phyloP scores from a whole-genome alignment of 257 asterid genomes.

The Knoxia roxburghii region DNA sequence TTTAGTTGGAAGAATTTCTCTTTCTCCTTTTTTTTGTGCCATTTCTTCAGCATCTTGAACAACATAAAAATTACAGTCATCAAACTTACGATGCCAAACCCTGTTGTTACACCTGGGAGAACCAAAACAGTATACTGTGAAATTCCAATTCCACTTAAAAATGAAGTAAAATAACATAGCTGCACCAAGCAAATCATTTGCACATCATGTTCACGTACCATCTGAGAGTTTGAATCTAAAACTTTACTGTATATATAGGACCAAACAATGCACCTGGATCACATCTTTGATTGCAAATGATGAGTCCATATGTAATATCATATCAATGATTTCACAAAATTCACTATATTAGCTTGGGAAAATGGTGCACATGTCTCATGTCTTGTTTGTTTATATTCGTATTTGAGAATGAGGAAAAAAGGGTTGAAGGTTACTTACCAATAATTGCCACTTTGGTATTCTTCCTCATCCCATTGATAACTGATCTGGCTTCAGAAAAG shows the following conservation, averaged over 20 bases:
- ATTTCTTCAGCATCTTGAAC: constrained; percentile 14
- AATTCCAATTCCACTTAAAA: not conserved
- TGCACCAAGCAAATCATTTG: not conserved
- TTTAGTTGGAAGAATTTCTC: constrained; percentile 20
- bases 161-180: too few species aligned
- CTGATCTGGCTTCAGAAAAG: not conserved
- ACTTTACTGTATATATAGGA: too few species aligned
- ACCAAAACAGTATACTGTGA: not conserved
- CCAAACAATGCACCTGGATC: too few species aligned
- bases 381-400: too few species aligned
- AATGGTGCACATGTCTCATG: not conserved
- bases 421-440: not conserved
- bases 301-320: not conserved
- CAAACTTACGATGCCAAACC: constrained; percentile 4
- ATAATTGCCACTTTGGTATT: not conserved
- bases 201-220: too few species aligned
- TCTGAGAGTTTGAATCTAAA: too few species aligned
- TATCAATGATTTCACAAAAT: not conserved
- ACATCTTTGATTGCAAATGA: too few species aligned
- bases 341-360: too few species aligned
- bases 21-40: constrained; percentile 11
- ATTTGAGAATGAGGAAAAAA: not conserved
- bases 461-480: not conserved
- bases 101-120: constrained; percentile 3
- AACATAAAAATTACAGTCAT: constrained; percentile 4